Conservation (phyloP, 768 basidiomycete genomes). For the Mycena galopus region DNA sequence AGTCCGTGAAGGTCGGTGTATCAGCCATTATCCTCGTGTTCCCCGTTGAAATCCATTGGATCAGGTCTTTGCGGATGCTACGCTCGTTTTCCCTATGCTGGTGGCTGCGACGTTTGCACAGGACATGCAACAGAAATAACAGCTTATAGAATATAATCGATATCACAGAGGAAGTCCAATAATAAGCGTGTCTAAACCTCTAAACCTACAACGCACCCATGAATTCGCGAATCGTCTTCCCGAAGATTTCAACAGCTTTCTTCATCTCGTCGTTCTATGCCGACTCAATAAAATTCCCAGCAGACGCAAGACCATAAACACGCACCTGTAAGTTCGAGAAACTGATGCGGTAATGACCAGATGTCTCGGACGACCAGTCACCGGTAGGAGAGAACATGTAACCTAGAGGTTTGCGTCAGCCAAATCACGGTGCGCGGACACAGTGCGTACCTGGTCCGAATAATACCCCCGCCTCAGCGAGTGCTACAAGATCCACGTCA, state of each 20-base stretch:
- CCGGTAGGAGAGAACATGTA: slow-evolving; percentile 56
- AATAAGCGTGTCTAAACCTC: too few relatives aligned
- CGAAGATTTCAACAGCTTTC: slow-evolving; percentile 63
- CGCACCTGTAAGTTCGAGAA: slow-evolving; percentile 68
- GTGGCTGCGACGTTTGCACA: slow-evolving; percentile 95
- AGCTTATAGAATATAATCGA: too few relatives aligned
- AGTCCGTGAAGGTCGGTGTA: slow-evolving; percentile 79
- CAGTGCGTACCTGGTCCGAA: slow-evolving; percentile 70
- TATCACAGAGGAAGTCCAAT: too few relatives aligned
- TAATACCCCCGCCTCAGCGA: slow-evolving; percentile 74
- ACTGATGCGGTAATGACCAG: slow-evolving; percentile 69
- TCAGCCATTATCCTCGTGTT: not conserved
- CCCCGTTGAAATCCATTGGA: slow-evolving; percentile 32
- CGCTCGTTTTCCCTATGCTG: slow-evolving; percentile 93
- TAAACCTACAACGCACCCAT: slow-evolving; percentile 40
- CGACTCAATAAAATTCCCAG: not conserved
- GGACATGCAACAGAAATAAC: slow-evolving; percentile 39
- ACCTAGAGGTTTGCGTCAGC: slow-evolving; percentile 39
- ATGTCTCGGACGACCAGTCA: slow-evolving; percentile 27
- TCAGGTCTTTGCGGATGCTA: slow-evolving; percentile 94
- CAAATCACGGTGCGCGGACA: not conserved
- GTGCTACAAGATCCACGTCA: slow-evolving; percentile 41
- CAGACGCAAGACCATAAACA: not conserved
- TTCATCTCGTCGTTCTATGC: slow-evolving; percentile 55
- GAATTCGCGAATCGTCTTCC: slow-evolving; percentile 58